A percentile compares a stretch with the other conserved stretches of the same genome.
Evolutionary conservation across 805 yeast genomes (phyloP).

Genomic region (Cephaloascus fragrans): DNA sequence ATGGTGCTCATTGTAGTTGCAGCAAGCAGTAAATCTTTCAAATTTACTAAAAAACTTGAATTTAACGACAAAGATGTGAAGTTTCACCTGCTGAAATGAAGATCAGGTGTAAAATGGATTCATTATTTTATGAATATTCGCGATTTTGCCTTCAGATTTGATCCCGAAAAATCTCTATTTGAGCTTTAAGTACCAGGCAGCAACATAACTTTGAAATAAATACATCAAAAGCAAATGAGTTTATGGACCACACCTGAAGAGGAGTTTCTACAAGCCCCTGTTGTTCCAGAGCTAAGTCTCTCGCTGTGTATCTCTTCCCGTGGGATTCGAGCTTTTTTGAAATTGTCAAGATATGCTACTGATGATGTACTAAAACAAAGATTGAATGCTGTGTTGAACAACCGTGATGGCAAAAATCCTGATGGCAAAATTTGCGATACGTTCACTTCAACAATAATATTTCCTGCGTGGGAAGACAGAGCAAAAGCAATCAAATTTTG

Average conservation of each 20-base stretch:
- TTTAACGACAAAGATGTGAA: no score
- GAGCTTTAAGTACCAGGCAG: no score
- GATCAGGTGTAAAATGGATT: no score
- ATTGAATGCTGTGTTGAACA: constrained; percentile 26
- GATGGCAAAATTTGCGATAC: constrained; percentile 22
- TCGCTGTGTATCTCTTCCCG: constrained; percentile 20
- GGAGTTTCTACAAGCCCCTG: constrained; percentile 9
- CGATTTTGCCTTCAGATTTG: no score
- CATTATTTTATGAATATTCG: no score
- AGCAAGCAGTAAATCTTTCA: no score
- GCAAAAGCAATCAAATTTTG: constrained; percentile 31
- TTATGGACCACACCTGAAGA: constrained; percentile 11
- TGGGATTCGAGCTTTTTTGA: constrained; percentile 23
- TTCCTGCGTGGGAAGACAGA: constrained; percentile 38
- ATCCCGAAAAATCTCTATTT: no score
- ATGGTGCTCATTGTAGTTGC: no score
- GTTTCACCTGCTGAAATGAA: no score
- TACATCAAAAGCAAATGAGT: no score
- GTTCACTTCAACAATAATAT: constrained; percentile 24
- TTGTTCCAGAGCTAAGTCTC: constrained; percentile 11
- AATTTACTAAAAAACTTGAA: no score
- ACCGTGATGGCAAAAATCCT: constrained; percentile 6
- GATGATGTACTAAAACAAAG: constrained; percentile 39
- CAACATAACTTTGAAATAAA: no score
- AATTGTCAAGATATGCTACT: constrained; percentile 20